phyloP scores from a whole-genome alignment of 768 basidiomycete species.

The Hericium rajendrae region DNA sequence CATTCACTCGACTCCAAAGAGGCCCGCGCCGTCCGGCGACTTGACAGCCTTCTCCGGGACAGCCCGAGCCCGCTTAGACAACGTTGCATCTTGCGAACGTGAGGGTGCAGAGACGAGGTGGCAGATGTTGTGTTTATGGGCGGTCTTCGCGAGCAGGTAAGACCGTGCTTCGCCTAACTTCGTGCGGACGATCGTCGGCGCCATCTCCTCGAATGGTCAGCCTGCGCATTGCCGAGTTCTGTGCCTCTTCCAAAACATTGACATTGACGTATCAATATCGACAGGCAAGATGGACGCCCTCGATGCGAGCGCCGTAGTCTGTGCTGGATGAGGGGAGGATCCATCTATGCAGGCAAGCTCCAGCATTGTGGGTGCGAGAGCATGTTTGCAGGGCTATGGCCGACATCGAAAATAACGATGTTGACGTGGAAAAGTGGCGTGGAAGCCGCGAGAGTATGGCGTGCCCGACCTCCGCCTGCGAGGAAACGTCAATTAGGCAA shows the following conservation, averaged over 20 bases:
- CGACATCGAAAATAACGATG: constrained; percentile 77
- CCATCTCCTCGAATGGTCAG: constrained; percentile 77
- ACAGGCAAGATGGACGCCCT: constrained; percentile 85
- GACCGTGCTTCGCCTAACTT: constrained; percentile 61
- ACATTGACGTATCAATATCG: constrained; percentile 96
- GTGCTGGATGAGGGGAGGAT: constrained; percentile 70
- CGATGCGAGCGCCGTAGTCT: constrained; percentile 69
- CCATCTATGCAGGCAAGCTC: constrained; percentile 69
- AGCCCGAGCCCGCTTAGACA: constrained; percentile 50
- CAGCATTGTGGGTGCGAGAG: constrained; percentile 47
- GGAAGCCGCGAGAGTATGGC: constrained; percentile 89
- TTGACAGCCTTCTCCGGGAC: constrained; percentile 77
- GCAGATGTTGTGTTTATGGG: constrained; percentile 90
- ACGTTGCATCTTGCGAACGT: constrained; percentile 40
- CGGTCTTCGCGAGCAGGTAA: constrained; percentile 90
- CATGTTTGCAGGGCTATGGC: constrained; percentile 84
- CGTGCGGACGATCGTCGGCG: constrained; percentile 92
- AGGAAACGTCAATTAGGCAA: neutral
- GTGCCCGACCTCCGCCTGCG: constrained; percentile 93
- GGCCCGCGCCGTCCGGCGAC: constrained; percentile 80
- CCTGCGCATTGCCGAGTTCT: constrained; percentile 25
- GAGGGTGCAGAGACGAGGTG: constrained; percentile 82
- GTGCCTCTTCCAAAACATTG: constrained; percentile 54
- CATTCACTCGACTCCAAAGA: constrained; percentile 79
- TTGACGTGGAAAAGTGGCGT: constrained; percentile 82